phyloP scores from a whole-genome alignment of 2,329 filamentous ascomycete species.

The Fusarium papillatum region DNA sequence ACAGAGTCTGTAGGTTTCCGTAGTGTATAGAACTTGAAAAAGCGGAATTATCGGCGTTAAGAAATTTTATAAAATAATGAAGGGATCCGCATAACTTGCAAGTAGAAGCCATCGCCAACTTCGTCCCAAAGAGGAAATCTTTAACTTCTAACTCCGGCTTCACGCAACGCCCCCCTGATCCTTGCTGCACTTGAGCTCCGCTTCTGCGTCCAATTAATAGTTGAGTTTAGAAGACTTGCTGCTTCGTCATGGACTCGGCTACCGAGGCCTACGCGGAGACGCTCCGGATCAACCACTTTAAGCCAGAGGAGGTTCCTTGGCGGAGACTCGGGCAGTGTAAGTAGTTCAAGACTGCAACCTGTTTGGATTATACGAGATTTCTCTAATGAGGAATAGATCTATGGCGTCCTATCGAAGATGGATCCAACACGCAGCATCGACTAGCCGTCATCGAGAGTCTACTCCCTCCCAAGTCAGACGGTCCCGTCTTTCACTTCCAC shows the following conservation, averaged over 20 bases:
- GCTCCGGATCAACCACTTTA: constrained; percentile 37
- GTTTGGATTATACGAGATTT: neutral
- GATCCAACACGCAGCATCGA: constrained; percentile 37
- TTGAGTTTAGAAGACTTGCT: neutral
- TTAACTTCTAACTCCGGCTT: constrained; percentile 24
- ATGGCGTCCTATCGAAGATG: constrained; percentile 37
- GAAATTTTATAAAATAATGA: neutral
- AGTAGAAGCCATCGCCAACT: neutral
- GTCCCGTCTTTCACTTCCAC: constrained; percentile 38
- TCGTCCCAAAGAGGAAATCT: constrained; percentile 22
- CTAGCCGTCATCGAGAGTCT: constrained; percentile 36
- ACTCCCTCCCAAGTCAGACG: constrained; percentile 30
- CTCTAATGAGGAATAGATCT: constrained; percentile 13
- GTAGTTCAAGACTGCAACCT: neutral
- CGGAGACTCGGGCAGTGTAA: constrained; percentile 38
- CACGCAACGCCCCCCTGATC: neutral
- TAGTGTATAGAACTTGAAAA: neutral
- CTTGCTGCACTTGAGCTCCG: neutral
- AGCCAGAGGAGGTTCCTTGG: constrained; percentile 37
- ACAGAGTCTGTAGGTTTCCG: neutral
- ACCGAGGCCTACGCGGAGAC: constrained; percentile 32
- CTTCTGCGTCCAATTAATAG: neutral
- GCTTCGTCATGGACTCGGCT: constrained; percentile 27
- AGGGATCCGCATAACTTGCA: neutral
- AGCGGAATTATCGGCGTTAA: constrained; percentile 36